Evolutionary conservation across 2,329 filamentous ascomycete species (phyloP), one percentile per base, ranked within the genome.

Genomic region (Shiraia bambusicola): DNA sequence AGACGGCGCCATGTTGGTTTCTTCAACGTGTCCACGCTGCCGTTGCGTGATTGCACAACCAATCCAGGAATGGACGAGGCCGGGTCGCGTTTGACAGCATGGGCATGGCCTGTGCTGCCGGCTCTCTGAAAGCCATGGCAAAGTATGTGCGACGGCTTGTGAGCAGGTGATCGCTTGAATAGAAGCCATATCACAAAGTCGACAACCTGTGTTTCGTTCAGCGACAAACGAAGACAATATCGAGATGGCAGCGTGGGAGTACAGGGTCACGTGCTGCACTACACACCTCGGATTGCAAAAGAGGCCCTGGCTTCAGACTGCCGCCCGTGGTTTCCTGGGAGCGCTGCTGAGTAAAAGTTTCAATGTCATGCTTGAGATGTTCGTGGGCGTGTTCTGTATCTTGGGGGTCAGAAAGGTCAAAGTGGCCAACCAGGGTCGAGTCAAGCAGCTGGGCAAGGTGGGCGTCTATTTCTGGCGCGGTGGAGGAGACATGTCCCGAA

Each of bases 91-190:
- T 66, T 61, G 8, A 54, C 52, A 7, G 55, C 59, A 27, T 62
- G 55, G 27, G 52, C 48, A 15, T 56, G 59, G 25, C 56, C 51
- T 37, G 46, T 16, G 33, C 52, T 55, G 29, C 66, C 62, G 2
- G 69, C 66, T 52, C 76, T 80, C 56, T 85, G 81, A 56, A 84
- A 95, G 16, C 92, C 92, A 73, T 95, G 85, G 54, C 88, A 91
- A 4, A 98, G 78, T 4, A 95, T 59, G 69, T 96, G 88, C 36
- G 80, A 78, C 2, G 86, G 84, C 58, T 78, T 80, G 35, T 73
- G 66, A 44, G 68, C 69, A 19, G 66, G 58, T 24, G 75, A 71
- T 53, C 79, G 76, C 10, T 79, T 80, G 66, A 95, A 95, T 2
- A 95, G 73, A 8, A 80, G 76, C 81, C 86, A 90, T 29, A 96